Percentiles rank a stretch among this genome's conserved stretches.
Conservation (phyloP, 345 rosid species). For the Lepidium aucheri region DNA sequence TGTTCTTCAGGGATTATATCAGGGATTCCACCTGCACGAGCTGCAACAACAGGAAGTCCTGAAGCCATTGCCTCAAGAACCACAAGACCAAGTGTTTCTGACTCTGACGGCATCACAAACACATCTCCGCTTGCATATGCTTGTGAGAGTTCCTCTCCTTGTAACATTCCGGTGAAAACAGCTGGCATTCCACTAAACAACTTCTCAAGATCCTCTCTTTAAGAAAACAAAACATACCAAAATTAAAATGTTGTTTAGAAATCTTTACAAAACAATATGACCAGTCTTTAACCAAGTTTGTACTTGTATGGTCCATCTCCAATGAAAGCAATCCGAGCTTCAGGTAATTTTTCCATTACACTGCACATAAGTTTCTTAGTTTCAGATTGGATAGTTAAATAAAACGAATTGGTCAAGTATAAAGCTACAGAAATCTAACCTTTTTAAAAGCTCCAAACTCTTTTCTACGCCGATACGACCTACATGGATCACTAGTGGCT, state of each 20-base stretch:
- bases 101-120: constrained; percentile 94
- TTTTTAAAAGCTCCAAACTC: constrained; percentile 89
- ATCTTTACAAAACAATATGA: neutral
- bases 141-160: constrained; percentile 88
- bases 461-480: constrained; percentile 96
- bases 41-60: constrained; percentile 86
- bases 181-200: constrained; percentile 80
- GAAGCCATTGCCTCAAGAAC: constrained; percentile 98
- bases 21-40: constrained; percentile 90
- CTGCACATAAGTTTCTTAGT: constrained; percentile 34
- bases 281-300: neutral
- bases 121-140: constrained; percentile 98
- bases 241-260: neutral
- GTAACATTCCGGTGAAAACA: constrained; percentile 85
- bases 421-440: constrained; percentile 32
- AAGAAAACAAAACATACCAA: constrained; percentile 1
- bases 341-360: constrained; percentile 88
- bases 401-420: neutral
- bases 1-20: constrained; percentile 86
- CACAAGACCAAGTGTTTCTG: constrained; percentile 93
- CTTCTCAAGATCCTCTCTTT: constrained; percentile 82
- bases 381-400: neutral
- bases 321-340: constrained; percentile 77
- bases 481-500: constrained; percentile 84
- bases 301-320: constrained; percentile 99